Evolutionary conservation across 1,139 yeast species (phyloP), one percentile per base, ranked within the genome.

Genomic region (Hanseniaspora sp.): DNA sequence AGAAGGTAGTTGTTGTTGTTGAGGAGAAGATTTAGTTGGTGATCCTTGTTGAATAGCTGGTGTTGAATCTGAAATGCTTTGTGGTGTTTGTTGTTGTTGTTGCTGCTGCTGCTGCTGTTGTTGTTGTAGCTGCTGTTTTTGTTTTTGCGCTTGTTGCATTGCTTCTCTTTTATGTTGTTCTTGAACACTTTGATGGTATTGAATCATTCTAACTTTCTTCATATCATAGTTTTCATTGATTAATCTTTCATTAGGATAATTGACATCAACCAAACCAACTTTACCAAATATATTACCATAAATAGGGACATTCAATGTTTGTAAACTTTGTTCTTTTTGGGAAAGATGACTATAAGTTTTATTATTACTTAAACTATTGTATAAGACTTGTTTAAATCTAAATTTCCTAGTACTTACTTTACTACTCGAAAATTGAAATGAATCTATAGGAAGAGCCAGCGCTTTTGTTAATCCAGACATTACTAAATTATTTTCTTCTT

Each of bases 401-500:
- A 88, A 74, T 62, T 85, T 86, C 56, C 80, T 75, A 46, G 82
- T 82, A 59, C 95, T 79, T 58, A 79, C 70, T 55, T 86, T 75
- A 0, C 83, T 76, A 1, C 96, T 90, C 62, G 85, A 71, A 12
- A 87, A 65, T 12, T 83, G 83, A 56, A 79, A 80, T 45, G 88
- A 71, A 64, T 90, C 97, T 57, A 90, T 69, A 1, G 97, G 97
- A 57, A 83, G 74, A 3, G 95, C 90, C 57, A 78, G 76, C 46
- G 88, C 83, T 61, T 86, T 75, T 12, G 85, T 77, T 35, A 92
- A 86, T n/a, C 97, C 97, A 58, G 86, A 92, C 65, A 94, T 73
- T 2, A 94, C 97, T 62, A 85, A 86, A 56, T 86, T 90, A 1
- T 96, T 87, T 64, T 94, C 99, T 65, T 88, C 96, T 63, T 92